phyloP scores from a whole-genome alignment of 225 moss, liverwort and hornwort genomes.

The Rhytidiadelphus loreus region DNA sequence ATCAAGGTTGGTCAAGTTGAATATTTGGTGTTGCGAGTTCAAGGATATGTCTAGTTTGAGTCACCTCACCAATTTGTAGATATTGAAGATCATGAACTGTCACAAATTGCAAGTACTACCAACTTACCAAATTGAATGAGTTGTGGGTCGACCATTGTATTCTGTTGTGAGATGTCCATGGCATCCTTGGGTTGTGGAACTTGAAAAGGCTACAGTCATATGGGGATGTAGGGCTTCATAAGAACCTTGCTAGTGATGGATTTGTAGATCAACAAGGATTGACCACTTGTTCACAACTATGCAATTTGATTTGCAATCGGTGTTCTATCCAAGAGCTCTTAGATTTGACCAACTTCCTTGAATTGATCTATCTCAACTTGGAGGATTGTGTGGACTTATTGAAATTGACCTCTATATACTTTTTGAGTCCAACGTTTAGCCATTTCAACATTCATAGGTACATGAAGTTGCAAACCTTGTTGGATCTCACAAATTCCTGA shows the following conservation, averaged over 20 bases:
- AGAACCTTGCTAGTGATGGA: fast-evolving
- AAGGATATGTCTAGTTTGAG: not conserved
- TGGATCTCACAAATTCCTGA: not conserved
- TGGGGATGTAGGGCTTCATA: not conserved
- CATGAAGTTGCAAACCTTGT: not conserved
- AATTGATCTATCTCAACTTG: fast-evolving
- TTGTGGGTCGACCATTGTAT: fast-evolving
- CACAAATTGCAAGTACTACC: not conserved
- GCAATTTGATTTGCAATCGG: fast-evolving
- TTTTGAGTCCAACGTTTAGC: fast-evolving
- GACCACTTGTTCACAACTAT: not conserved
- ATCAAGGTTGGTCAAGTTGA: not conserved
- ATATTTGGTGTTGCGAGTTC: fast-evolving
- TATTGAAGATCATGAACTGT: not conserved
- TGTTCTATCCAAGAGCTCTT: not conserved
- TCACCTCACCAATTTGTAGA: fast-evolving
- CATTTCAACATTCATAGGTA: fast-evolving
- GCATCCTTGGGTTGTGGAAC: fast-evolving
- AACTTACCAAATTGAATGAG: not conserved
- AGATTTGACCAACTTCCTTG: not conserved
- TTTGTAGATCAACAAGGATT: not conserved
- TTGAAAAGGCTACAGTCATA: fast-evolving
- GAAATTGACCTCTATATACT: fast-evolving
- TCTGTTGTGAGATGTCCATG: not conserved
- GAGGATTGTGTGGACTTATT: not conserved